These are phyloP conservation scores for Trametes pubescens DNA, from an alignment of 1,284 basidiomycete genomes.

Conservation along the genomic window DNA sequence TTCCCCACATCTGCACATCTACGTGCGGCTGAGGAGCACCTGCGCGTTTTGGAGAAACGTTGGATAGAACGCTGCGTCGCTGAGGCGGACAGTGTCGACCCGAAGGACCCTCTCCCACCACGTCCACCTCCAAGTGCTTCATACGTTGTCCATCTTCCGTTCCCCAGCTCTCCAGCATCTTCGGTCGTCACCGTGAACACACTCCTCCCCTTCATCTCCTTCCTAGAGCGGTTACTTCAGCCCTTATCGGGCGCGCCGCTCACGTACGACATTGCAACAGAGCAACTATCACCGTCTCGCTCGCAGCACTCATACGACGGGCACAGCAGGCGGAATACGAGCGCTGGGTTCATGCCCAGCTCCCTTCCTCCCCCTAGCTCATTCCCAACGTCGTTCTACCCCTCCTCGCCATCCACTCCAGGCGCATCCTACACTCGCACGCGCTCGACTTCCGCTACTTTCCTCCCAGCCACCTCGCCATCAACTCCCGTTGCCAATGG, in stretches of 20 bases:
- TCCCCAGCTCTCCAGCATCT: conserved; percentile 70
- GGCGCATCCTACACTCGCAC: conserved; percentile 37
- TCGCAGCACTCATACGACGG: conserved; percentile 22
- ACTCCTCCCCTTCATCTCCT: conserved; percentile 64
- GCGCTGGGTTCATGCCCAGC: conserved; percentile 38
- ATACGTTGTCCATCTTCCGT: conserved; percentile 76
- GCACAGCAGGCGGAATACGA: conserved; percentile 21
- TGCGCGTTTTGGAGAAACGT: conserved; percentile 65
- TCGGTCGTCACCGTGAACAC: conserved; percentile 56
- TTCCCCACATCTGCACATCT: conserved; percentile 70
- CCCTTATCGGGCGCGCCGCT: conserved; percentile 46
- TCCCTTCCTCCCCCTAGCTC: conserved; percentile 43
- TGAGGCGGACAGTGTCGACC: conserved; percentile 39
- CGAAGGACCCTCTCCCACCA: conserved; percentile 53
- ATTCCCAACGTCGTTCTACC: conserved; percentile 43
- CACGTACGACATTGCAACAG: conserved; percentile 34
- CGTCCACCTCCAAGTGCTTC: conserved; percentile 75
- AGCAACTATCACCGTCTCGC: conserved; percentile 31
- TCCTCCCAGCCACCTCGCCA: conserved; percentile 41
- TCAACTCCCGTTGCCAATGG: conserved; percentile 39
- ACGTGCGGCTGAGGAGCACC: conserved; percentile 74
- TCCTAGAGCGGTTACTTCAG: conserved; percentile 65
- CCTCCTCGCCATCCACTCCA: conserved; percentile 28
- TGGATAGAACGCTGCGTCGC: conserved; percentile 59
- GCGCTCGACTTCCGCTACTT: conserved; percentile 43